Evolutionary conservation across 1,284 basidiomycete species (phyloP), one percentile per base, ranked within the genome.

Genomic region (Peniophora sp.): DNA sequence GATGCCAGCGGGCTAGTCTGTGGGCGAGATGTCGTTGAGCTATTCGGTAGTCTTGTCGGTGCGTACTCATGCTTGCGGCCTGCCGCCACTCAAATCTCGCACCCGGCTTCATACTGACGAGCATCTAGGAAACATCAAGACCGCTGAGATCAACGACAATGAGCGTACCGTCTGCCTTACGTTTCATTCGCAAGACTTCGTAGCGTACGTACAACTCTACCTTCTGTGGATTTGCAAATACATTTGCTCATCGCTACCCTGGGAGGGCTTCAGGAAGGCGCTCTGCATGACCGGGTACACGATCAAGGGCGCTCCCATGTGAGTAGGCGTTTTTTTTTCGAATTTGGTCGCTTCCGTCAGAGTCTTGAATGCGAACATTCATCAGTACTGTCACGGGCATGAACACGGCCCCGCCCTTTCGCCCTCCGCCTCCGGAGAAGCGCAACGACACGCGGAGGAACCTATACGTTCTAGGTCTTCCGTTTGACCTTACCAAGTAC

Each of bases 391-490:
- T 61, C 53, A 61, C 62, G 8, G 51, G 56, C 11, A 51, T 54
- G 23, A 50, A 47, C 16, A 45, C 55, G 10, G 50, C 57, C 43
- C 61, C 61, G 25, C 49, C 53, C 48, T 53, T 56, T 45, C 61
- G 60, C 34, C 34, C 48, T 34, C 24, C 49, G 3, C 57, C 56
- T 34, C 55, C 58, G n/a, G 52, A 50, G 52, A 70, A 63, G 25
- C 69, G 68, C 9, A 54, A 65, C 32, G 85, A 88, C 57, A 60
- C 64, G 51, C 83, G 87, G 48, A 76, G 86, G 52, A 89, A 89
- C 61, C 77, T 89, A 45, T 89, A 89, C 57, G 86, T 89, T 25
- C 77, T 89, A 20, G 87, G 87, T 16, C 63, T 89, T 47, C 87
- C 87, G 3, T 88, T 88, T 59, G 81, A 85, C 58, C 71, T 89